Conservation (phyloP, 2,329 filamentous ascomycete genomes). For the Fusarium circinatum region DNA sequence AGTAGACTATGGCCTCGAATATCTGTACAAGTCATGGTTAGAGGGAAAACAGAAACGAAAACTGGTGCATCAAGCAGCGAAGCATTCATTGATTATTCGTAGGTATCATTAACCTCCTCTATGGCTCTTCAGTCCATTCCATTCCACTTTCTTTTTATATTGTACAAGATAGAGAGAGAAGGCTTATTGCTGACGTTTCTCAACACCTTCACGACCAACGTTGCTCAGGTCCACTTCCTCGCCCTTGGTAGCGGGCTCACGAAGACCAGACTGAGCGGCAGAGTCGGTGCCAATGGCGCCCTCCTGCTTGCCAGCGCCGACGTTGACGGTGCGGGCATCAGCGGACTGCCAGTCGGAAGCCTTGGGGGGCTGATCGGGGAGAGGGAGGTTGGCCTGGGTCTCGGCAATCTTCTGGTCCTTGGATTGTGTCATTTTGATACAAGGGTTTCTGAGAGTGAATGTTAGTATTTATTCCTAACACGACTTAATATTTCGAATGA, state of each 20-base stretch:
- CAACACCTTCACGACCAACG: constrained; percentile 68
- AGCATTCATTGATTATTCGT: constrained; percentile 16
- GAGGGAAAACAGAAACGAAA: neutral
- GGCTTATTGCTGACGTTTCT: constrained; percentile 28
- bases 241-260: constrained; percentile 68
- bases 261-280: constrained; percentile 62
- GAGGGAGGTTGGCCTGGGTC: constrained; percentile 77
- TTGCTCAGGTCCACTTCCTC: constrained; percentile 65
- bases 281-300: constrained; percentile 63
- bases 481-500: neutral
- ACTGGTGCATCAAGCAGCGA: neutral
- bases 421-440: constrained; percentile 55
- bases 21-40: too few relatives aligned
- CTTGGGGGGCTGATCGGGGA: constrained; percentile 80
- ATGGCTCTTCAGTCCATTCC: neutral
- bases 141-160: neutral
- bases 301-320: constrained; percentile 69
- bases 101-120: constrained; percentile 24
- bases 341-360: constrained; percentile 82
- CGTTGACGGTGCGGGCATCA: constrained; percentile 75
- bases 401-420: constrained; percentile 75
- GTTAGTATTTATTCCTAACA: neutral
- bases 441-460: neutral
- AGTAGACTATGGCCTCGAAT: too few relatives aligned
- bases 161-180: neutral